A percentile compares a stretch with the other conserved stretches of the same genome.
Conservation (phyloP, 106 monocot species). For the Allium sativum region DNA sequence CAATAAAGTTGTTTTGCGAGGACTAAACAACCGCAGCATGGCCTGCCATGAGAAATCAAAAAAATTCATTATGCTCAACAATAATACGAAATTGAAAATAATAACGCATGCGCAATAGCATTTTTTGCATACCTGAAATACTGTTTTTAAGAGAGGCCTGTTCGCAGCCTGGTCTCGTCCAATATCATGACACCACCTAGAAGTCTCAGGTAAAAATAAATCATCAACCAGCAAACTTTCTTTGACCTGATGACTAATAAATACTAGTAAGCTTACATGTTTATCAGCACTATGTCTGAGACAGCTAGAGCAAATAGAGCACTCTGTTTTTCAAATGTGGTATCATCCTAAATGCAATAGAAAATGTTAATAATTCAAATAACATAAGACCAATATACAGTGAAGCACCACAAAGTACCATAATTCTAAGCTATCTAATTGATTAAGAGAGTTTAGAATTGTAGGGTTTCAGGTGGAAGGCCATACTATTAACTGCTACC, state of each 20-base stretch:
- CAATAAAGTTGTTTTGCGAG: conserved; percentile 44
- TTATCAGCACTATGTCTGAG: conserved; percentile 71
- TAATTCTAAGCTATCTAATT: neutral
- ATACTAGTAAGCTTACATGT: conserved; percentile 36
- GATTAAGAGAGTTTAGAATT: too few species aligned
- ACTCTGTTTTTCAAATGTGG: conserved; percentile 74
- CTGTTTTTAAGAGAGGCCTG: conserved; percentile 64
- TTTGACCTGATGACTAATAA: too few species aligned
- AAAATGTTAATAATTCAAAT: neutral
- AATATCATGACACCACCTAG: conserved; percentile 85
- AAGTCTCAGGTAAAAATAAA: too few species aligned
- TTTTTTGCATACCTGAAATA: conserved; percentile 82
- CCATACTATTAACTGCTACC: too few species aligned
- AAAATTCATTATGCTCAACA: too few species aligned
- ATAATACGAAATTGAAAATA: too few species aligned
- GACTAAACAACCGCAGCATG: conserved; percentile 51
- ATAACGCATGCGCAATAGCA: too few species aligned
- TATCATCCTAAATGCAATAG: conserved; percentile 55
- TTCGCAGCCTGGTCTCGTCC: conserved; percentile 83
- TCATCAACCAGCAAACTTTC: too few species aligned
- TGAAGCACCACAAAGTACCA: neutral
- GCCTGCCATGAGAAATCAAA: conserved; percentile 17
- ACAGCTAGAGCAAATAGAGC: conserved; percentile 65
- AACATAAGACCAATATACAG: conserved; percentile 1
- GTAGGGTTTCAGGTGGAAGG: too few species aligned